Conservation (phyloP, 106 monocot genomes). For the Posidonia australis region DNA sequence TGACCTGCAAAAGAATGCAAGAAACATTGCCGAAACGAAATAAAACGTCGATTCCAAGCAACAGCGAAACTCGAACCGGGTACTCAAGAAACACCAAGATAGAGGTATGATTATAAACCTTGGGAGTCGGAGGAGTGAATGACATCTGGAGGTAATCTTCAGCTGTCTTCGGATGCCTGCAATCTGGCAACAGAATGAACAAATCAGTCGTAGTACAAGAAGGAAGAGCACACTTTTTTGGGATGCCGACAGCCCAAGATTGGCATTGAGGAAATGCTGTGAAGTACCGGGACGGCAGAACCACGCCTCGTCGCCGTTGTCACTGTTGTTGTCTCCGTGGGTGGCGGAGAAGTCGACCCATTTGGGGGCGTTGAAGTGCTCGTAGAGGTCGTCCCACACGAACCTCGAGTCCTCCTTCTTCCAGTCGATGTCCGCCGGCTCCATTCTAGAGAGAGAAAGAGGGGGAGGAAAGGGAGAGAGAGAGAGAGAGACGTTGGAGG, state of each 20-base stretch:
- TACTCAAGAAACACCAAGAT: not conserved
- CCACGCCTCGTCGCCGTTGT: slow-evolving; percentile 60
- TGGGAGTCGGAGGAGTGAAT: not conserved
- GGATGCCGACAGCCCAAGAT: too few species aligned
- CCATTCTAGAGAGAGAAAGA: slow-evolving; percentile 33
- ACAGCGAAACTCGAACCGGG: not conserved
- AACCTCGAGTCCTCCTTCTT: slow-evolving; percentile 43
- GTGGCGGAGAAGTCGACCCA: slow-evolving; percentile 57
- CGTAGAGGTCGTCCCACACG: slow-evolving; percentile 67
- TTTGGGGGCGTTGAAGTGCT: slow-evolving; percentile 79
- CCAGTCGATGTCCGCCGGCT: slow-evolving; percentile 85
- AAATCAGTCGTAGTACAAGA: not conserved
- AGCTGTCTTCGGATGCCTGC: slow-evolving; percentile 58
- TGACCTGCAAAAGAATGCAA: not conserved
- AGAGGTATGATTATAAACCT: not conserved
- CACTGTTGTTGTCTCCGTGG: not conserved
- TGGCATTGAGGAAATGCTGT: not conserved
- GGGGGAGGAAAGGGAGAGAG: not conserved
- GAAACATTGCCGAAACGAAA: not conserved
- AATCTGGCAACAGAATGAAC: slow-evolving; percentile 31
- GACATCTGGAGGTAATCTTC: slow-evolving; percentile 48
- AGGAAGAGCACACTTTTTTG: not conserved
- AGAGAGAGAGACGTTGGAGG: slow-evolving; percentile 2
- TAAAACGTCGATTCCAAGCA: not conserved
- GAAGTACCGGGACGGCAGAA: slow-evolving; percentile 74